Evolutionary conservation across 2,329 filamentous ascomycete genomes (phyloP).

Genomic region (Fusarium incarnatum): DNA sequence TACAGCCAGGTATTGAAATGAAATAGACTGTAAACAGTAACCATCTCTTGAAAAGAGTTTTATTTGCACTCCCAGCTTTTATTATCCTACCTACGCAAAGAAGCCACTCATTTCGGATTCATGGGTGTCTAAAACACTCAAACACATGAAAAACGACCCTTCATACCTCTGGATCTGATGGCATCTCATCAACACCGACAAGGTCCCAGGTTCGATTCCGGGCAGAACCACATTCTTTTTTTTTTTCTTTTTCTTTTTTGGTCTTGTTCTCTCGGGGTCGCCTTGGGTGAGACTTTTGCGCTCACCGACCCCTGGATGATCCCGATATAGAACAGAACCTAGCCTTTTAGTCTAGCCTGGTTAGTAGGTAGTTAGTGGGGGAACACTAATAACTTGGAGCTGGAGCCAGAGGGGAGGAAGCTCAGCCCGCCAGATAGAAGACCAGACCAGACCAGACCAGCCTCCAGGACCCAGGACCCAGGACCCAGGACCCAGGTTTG

Average conservation of each 20-base stretch:
- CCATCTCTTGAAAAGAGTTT: not conserved
- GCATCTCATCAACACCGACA: slow-evolving; percentile 23
- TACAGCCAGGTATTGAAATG: not conserved
- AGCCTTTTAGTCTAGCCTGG: slow-evolving; percentile 7
- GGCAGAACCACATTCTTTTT: slow-evolving; percentile 11
- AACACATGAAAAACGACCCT: slow-evolving; percentile 6
- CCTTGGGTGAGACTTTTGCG: slow-evolving; percentile 2
- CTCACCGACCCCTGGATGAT: slow-evolving; percentile 24
- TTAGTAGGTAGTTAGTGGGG: slow-evolving; percentile 1
- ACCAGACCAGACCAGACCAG: not conserved
- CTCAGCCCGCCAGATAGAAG: slow-evolving; percentile 11
- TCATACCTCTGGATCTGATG: slow-evolving; percentile 2
- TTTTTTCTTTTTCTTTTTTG: not conserved
- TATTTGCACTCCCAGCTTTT: not conserved
- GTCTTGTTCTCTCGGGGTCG: not conserved
- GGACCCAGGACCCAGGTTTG: not conserved
- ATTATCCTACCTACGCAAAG: not conserved
- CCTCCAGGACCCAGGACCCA: slow-evolving; percentile 9
- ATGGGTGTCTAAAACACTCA: slow-evolving; percentile 21
- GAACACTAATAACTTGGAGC: slow-evolving; percentile 8
- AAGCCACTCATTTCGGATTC: slow-evolving; percentile 21
- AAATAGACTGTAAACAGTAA: not conserved
- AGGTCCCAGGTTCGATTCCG: slow-evolving; percentile 25
- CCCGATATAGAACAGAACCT: slow-evolving; percentile 12
- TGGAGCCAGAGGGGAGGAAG: slow-evolving; percentile 5